Percentiles rank a stretch among this genome's conserved stretches.
Evolutionary conservation across 768 basidiomycete genomes (phyloP).

Genomic region (Cyathus striatus): DNA sequence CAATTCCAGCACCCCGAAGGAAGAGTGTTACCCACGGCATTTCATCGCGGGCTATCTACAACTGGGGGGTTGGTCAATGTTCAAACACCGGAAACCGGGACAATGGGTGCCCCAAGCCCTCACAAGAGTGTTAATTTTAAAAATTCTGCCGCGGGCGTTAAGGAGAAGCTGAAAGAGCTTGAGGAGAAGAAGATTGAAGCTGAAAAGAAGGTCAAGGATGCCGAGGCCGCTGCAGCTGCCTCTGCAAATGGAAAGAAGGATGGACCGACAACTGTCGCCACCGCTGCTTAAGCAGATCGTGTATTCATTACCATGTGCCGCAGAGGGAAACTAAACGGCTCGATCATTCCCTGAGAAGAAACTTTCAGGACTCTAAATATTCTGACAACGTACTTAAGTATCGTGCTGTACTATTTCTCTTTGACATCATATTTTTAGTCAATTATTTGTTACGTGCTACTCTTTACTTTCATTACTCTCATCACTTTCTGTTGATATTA

Average conservation of each 20-base stretch:
- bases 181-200: constrained; percentile 60
- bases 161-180: constrained; percentile 55
- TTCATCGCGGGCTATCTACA: constrained; percentile 72
- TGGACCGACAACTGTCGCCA: constrained; percentile 45
- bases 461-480: too few species aligned
- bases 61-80: constrained; percentile 59
- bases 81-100: constrained; percentile 57
- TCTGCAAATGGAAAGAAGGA: constrained; percentile 59
- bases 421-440: too few species aligned
- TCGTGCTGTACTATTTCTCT: too few species aligned
- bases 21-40: constrained; percentile 71
- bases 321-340: too few species aligned
- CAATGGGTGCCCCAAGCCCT: constrained; percentile 58
- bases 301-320: too few species aligned
- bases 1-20: constrained; percentile 90
- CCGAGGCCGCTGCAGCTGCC: constrained; percentile 56
- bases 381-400: too few species aligned
- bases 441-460: too few species aligned
- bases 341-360: too few species aligned
- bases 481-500: too few species aligned
- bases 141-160: constrained; percentile 35
- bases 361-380: too few species aligned
- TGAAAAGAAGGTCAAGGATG: constrained; percentile 62
- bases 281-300: constrained; percentile 35
- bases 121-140: constrained; percentile 74